Conservation (phyloP, 257 asterid genomes). For the Dorcoceras hygrometricum region DNA sequence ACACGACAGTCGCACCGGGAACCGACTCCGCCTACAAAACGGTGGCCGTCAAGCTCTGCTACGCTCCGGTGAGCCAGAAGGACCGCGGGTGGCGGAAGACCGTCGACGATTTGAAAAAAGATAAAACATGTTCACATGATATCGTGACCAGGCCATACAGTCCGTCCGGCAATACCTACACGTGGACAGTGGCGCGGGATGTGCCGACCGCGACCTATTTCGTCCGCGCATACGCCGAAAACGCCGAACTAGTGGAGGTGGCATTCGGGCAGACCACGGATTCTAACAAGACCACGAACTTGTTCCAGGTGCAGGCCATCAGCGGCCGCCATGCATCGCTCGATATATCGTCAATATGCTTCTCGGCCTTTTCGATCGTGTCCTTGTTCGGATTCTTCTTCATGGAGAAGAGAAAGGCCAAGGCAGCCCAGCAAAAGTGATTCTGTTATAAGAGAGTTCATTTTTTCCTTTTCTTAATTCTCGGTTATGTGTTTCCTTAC, state of each 20-base stretch:
- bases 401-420: conserved; percentile 26
- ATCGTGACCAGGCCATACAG: conserved; percentile 20
- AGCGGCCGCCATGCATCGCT: conserved; percentile 26
- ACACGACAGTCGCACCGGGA: conserved; percentile 17
- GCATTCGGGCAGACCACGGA: conserved; percentile 31
- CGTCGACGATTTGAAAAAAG: conserved; percentile 21
- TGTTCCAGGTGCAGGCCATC: conserved; percentile 22
- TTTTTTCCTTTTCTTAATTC: too few species aligned
- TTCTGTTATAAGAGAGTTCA: not conserved
- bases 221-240: conserved; percentile 26
- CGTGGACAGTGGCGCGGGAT: conserved; percentile 20
- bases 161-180: conserved; percentile 20
- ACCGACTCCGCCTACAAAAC: conserved; percentile 24
- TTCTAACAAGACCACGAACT: conserved; percentile 14
- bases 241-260: conserved; percentile 12
- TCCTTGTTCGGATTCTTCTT: conserved; percentile 29
- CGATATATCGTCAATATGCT: conserved; percentile 26
- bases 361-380: conserved; percentile 27
- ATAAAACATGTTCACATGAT: conserved; percentile 28
- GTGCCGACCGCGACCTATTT: conserved; percentile 33
- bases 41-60: conserved; percentile 28
- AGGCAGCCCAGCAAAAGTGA: conserved; percentile 20
- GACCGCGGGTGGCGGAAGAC: conserved; percentile 36
- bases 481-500: too few species aligned
- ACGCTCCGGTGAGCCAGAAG: conserved; percentile 31